phyloP scores from a whole-genome alignment of 2,329 filamentous ascomycete species.

The Alternaria postmessia region DNA sequence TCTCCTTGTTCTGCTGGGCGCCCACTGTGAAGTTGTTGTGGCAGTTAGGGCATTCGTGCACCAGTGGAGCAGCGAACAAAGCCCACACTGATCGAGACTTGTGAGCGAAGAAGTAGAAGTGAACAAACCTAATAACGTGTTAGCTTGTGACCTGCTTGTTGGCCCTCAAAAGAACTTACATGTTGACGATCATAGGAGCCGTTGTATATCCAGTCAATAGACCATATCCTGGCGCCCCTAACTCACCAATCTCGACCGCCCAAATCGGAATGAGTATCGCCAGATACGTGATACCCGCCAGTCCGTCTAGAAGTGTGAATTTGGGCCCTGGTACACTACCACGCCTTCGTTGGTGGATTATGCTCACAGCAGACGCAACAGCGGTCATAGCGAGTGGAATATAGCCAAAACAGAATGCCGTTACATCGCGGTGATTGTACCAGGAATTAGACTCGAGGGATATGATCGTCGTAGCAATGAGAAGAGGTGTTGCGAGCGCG shows the following conservation, averaged over 20 bases:
- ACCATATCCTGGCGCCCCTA: slow-evolving; percentile 13
- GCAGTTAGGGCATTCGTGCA: slow-evolving; percentile 29
- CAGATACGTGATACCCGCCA: slow-evolving; percentile 14
- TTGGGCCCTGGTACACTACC: slow-evolving; percentile 1
- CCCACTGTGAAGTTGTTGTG: slow-evolving; percentile 15
- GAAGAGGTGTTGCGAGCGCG: slow-evolving; percentile 21
- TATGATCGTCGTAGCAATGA: slow-evolving; percentile 20
- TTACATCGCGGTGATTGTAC: not conserved
- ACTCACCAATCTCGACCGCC: slow-evolving; percentile 12
- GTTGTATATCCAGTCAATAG: slow-evolving; percentile 27
- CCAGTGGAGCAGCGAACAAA: not conserved
- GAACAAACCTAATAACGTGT: slow-evolving; percentile 17
- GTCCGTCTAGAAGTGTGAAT: slow-evolving; percentile 16
- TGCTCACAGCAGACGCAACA: slow-evolving; percentile 11
- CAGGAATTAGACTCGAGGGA: slow-evolving; percentile 10
- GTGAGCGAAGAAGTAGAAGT: slow-evolving; percentile 18
- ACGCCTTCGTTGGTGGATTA: slow-evolving; percentile 10
- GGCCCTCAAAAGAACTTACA: slow-evolving; percentile 6
- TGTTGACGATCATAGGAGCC: slow-evolving; percentile 30
- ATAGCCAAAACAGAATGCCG: slow-evolving; percentile 25
- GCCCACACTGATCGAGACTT: slow-evolving; percentile 9
- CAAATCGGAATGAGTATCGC: slow-evolving; percentile 24
- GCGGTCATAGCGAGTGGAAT: slow-evolving; percentile 24
- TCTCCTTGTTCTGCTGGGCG: not conserved
- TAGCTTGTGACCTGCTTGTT: not conserved